phyloP scores from a whole-genome alignment of 805 yeast species.

The Candida orba region DNA sequence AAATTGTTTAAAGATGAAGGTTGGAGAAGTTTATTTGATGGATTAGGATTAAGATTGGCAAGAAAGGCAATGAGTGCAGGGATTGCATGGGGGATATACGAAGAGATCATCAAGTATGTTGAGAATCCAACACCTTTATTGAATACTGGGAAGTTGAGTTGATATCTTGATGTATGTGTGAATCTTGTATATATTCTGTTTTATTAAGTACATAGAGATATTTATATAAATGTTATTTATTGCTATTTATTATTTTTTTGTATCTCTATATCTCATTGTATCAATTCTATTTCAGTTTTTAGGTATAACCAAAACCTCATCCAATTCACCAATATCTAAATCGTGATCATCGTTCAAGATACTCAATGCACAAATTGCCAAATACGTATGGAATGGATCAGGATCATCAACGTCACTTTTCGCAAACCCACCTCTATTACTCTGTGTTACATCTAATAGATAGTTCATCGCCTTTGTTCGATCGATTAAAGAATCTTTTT shows the following conservation, averaged over 20 bases:
- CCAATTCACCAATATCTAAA: not conserved
- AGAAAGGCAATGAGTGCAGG: conserved; percentile 91
- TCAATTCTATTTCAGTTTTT: too few relatives aligned
- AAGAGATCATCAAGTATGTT: conserved; percentile 56
- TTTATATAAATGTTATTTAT: too few relatives aligned
- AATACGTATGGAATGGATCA: conserved; percentile 62
- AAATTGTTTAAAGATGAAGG: conserved; percentile 40
- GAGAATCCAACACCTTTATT: not conserved
- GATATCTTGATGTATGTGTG: not conserved
- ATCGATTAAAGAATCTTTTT: conserved; percentile 28
- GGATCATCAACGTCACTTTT: conserved; percentile 59
- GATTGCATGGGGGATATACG: conserved; percentile 95
- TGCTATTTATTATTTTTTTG: too few relatives aligned
- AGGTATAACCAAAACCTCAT: not conserved
- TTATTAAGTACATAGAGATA: too few relatives aligned
- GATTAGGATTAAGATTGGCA: conserved; percentile 69
- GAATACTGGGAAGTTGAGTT: too few relatives aligned
- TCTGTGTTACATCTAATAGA: conserved; percentile 51
- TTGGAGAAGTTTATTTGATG: conserved; percentile 62
- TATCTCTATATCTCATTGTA: too few relatives aligned
- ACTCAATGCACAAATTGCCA: conserved; percentile 49
- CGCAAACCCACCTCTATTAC: conserved; percentile 71
- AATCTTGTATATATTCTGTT: not conserved
- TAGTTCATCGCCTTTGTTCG: conserved; percentile 31
- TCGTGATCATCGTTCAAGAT: conserved; percentile 4